These are phyloP conservation scores for Pezicula neosporulosa DNA, from an alignment of 2,329 filamentous ascomycete species.

Conservation along the genomic window DNA sequence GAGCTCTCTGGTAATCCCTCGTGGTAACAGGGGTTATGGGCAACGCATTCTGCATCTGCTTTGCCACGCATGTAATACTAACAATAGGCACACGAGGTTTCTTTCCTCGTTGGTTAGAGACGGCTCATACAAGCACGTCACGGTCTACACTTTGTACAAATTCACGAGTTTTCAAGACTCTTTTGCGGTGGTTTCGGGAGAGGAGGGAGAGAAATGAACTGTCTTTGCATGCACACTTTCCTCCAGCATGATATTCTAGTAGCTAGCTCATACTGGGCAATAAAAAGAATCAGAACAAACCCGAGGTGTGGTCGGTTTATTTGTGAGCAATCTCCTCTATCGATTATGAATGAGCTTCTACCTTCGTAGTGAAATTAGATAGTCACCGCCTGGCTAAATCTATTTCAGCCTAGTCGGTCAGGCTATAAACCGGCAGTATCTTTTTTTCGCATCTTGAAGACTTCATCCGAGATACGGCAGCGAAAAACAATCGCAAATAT, in stretches of 20 bases:
- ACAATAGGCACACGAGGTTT: slow-evolving; percentile 15
- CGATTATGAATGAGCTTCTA: too few species aligned
- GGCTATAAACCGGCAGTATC: too few species aligned
- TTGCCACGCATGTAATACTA: slow-evolving; percentile 27
- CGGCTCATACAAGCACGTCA: slow-evolving; percentile 13
- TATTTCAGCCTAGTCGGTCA: too few species aligned
- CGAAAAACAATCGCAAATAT: too few species aligned
- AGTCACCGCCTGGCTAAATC: too few species aligned
- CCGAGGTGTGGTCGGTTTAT: not conserved
- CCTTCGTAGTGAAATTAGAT: too few species aligned
- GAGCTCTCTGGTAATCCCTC: not conserved
- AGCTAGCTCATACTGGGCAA: slow-evolving; percentile 19
- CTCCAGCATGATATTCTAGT: slow-evolving; percentile 17
- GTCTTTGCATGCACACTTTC: slow-evolving; percentile 20
- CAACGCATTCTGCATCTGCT: slow-evolving; percentile 13
- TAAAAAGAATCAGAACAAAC: slow-evolving; percentile 11
- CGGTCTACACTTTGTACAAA: slow-evolving; percentile 23
- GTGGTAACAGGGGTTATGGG: not conserved
- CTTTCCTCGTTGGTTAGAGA: slow-evolving; percentile 10
- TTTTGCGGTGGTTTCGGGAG: slow-evolving; percentile 8
- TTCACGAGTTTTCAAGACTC: slow-evolving; percentile 22
- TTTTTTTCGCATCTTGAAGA: too few species aligned
- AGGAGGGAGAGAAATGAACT: slow-evolving; percentile 7
- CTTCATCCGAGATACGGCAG: too few species aligned
- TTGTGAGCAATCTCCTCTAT: not conserved